phyloP scores from a whole-genome alignment of 1,284 basidiomycete species.

The Mrakiaceae sp. region DNA sequence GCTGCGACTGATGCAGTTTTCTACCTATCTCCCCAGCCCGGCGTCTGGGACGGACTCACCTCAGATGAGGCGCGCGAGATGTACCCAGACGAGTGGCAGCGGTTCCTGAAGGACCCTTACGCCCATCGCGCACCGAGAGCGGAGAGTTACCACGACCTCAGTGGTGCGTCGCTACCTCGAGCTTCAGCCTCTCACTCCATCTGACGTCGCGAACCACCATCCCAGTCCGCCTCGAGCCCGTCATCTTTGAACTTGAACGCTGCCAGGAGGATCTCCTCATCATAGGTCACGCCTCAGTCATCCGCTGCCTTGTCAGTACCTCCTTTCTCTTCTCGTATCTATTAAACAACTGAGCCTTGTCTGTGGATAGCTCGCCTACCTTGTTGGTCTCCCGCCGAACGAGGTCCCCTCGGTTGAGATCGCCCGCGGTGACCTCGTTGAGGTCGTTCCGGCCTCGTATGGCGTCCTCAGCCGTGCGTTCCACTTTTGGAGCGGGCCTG shows the following conservation, averaged over 20 bases:
- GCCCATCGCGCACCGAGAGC: constrained; percentile 82
- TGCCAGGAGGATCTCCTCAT: constrained; percentile 65
- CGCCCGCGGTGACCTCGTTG: constrained; percentile 75
- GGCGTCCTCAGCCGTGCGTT: constrained; percentile 78
- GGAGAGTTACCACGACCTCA: constrained; percentile 85
- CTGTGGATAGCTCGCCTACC: constrained; percentile 51
- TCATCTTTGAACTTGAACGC: constrained; percentile 71
- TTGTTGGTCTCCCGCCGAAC: constrained; percentile 86
- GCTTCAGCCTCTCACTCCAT: neutral
- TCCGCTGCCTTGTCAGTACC: constrained; percentile 65
- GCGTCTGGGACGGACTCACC: constrained; percentile 88
- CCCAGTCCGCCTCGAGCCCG: constrained; percentile 62
- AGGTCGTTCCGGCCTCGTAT: constrained; percentile 80
- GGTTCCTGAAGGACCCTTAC: constrained; percentile 87
- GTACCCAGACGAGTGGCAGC: constrained; percentile 88
- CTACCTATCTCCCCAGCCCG: constrained; percentile 26
- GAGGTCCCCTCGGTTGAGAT: constrained; percentile 96
- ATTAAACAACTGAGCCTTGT: neutral
- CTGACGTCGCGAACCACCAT: neutral
- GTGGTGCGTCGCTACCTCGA: constrained; percentile 40
- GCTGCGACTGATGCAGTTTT: neutral
- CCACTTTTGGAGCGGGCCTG: constrained; percentile 62
- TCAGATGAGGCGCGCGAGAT: constrained; percentile 79
- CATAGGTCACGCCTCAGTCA: constrained; percentile 87
- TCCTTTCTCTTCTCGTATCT: constrained; percentile 16